These are phyloP conservation scores for Haplographium delicatum DNA, from an alignment of 495 filamentous ascomycete genomes.

Conservation along the genomic window DNA sequence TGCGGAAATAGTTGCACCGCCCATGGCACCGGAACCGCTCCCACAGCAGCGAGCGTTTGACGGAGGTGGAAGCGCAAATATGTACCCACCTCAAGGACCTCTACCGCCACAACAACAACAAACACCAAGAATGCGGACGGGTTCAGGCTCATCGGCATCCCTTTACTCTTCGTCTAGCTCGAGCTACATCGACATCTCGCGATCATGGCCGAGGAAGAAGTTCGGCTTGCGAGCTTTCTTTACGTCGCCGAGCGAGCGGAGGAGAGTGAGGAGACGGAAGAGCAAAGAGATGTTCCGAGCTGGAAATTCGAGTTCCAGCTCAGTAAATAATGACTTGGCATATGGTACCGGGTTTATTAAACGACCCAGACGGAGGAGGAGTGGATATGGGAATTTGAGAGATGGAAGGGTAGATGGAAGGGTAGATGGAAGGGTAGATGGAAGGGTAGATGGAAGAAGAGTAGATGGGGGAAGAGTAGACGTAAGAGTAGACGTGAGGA, in stretches of 20 bases:
- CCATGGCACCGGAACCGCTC: no score
- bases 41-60: no score
- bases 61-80: no score
- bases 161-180: conserved; percentile 14
- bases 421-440: conserved; percentile 16
- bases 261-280: conserved; percentile 31
- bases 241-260: conserved; percentile 25
- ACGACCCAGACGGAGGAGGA: conserved; percentile 25
- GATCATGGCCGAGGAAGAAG: conserved; percentile 15
- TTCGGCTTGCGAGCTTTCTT: conserved; percentile 24
- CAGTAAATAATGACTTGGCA: conserved; percentile 46
- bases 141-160: conserved; percentile 1
- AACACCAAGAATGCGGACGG: conserved; percentile 5
- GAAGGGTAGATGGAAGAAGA: conserved; percentile 10
- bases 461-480: conserved; percentile 12
- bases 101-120: no score
- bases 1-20: no score
- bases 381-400: conserved; percentile 24
- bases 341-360: conserved; percentile 51
- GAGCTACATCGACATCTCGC: conserved; percentile 27
- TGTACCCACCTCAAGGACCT: no score
- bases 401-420: conserved; percentile 12
- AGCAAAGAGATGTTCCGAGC: conserved; percentile 37
- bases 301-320: conserved; percentile 43
- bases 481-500: conserved; percentile 5